phyloP scores from a whole-genome alignment of 2,329 filamentous ascomycete species.

The Pezicula neosporulosa region DNA sequence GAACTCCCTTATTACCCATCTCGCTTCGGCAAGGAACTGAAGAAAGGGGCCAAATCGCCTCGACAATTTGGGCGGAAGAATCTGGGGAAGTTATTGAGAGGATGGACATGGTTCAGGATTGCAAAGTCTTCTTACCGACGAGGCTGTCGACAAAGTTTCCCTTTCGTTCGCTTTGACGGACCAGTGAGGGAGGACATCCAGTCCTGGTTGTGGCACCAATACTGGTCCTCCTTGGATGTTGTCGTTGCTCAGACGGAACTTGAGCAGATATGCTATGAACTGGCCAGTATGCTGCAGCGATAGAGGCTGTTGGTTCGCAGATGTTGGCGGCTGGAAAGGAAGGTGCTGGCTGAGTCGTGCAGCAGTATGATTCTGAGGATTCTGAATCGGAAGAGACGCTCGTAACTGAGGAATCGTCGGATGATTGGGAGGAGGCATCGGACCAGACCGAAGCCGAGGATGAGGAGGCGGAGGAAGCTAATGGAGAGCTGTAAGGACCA shows the following conservation, averaged over 20 bases:
- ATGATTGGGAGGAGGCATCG: constrained; percentile 64
- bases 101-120: constrained; percentile 24
- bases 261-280: constrained; percentile 34
- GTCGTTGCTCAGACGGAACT: constrained; percentile 59
- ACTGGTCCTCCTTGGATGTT: constrained; percentile 58
- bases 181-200: constrained; percentile 68
- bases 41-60: constrained; percentile 93
- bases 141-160: constrained; percentile 94
- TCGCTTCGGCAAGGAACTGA: constrained; percentile 75
- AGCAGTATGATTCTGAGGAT: constrained; percentile 41
- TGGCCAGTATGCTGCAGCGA: constrained; percentile 26
- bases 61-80: constrained; percentile 94
- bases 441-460: constrained; percentile 79
- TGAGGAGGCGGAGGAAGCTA: constrained; percentile 73
- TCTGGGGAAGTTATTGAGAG: constrained; percentile 55
- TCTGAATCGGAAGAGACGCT: constrained; percentile 50
- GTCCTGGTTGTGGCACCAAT: constrained; percentile 51
- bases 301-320: constrained; percentile 26
- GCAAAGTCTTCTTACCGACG: constrained; percentile 72
- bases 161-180: constrained; percentile 88
- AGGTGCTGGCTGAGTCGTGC: constrained; percentile 26
- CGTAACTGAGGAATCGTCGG: constrained; percentile 63
- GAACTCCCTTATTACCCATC: constrained; percentile 68
- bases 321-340: constrained; percentile 28
- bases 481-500: constrained; percentile 64